A percentile compares a stretch with the other conserved stretches of the same genome.
Evolutionary conservation across 768 basidiomycete species (phyloP).

Genomic region (Lentinus tigrinus): DNA sequence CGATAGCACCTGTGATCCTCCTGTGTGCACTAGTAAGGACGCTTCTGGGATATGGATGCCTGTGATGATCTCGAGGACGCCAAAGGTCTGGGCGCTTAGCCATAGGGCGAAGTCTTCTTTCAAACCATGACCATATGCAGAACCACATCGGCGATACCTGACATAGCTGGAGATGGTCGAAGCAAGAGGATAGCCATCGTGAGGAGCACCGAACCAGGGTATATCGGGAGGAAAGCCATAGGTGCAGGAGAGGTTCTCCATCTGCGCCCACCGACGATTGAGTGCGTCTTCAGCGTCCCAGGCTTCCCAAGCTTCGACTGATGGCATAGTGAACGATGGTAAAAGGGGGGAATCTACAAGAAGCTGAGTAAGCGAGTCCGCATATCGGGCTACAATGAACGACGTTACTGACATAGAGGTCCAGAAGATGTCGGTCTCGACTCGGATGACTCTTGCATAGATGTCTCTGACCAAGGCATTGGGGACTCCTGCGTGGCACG

Average conservation of each 20-base stretch:
- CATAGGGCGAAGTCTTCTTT: conserved; percentile 3
- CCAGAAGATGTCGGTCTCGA: not conserved
- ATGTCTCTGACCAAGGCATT: not conserved
- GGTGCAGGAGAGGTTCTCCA: no score
- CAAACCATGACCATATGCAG: not conserved
- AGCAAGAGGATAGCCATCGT: conserved; percentile 1
- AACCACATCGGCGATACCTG: not conserved
- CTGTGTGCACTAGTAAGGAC: not conserved
- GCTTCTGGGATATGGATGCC: not conserved
- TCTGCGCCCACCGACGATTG: not conserved
- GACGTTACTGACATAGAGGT: not conserved
- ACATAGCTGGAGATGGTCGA: not conserved
- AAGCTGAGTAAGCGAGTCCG: not conserved
- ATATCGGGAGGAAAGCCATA: not conserved
- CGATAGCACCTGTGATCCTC: not conserved
- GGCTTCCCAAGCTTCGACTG: not conserved
- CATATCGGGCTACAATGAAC: not conserved
- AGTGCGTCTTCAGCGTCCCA: not conserved
- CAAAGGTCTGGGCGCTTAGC: conserved; percentile 7
- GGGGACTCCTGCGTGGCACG: not conserved
- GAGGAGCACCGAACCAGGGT: conserved; percentile 1
- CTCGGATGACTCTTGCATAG: not conserved
- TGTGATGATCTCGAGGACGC: conserved; percentile 2
- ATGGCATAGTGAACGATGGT: not conserved
- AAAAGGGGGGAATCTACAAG: not conserved